phyloP scores from a whole-genome alignment of 2,329 filamentous ascomycete species.

The Lizonia empirigonia region DNA sequence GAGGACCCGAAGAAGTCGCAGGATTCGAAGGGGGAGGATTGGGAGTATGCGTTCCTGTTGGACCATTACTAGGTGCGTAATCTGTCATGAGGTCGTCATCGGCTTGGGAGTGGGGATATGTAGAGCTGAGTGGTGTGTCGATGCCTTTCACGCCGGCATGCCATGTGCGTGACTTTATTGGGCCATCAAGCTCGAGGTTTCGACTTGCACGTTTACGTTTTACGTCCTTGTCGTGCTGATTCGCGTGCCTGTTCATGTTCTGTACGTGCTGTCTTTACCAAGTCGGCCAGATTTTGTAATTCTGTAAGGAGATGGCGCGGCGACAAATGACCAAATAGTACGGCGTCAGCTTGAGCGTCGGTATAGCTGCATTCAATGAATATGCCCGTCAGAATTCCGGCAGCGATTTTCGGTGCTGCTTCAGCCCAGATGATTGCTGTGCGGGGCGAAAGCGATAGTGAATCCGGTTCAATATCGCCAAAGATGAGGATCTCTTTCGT shows the following conservation, averaged over 20 bases:
- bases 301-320: slow-evolving; percentile 83
- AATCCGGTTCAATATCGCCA: slow-evolving; percentile 93
- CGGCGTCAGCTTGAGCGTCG: slow-evolving; percentile 75
- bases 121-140: slow-evolving; percentile 20
- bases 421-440: slow-evolving; percentile 86
- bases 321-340: slow-evolving; percentile 86
- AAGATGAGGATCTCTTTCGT: slow-evolving; percentile 82
- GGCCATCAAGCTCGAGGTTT: slow-evolving; percentile 32
- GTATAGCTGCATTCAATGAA: slow-evolving; percentile 97
- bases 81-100: slow-evolving; percentile 45
- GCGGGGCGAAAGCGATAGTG: slow-evolving; percentile 77
- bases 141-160: slow-evolving; percentile 17
- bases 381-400: slow-evolving; percentile 74
- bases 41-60: slow-evolving; percentile 32
- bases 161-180: slow-evolving; percentile 18
- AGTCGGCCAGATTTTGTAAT: slow-evolving; percentile 70
- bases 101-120: slow-evolving; percentile 2
- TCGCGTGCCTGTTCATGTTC: slow-evolving; percentile 43
- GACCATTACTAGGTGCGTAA: slow-evolving; percentile 17
- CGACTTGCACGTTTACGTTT: slow-evolving; percentile 67
- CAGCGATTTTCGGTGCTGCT: slow-evolving; percentile 81
- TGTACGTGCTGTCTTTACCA: slow-evolving; percentile 63
- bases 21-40: background rate
- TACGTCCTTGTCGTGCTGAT: slow-evolving; percentile 55
- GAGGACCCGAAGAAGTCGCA: background rate